Base-by-base conservation (phyloP, 129 eudicot species). In the Helianthus tuberosus region DNA sequence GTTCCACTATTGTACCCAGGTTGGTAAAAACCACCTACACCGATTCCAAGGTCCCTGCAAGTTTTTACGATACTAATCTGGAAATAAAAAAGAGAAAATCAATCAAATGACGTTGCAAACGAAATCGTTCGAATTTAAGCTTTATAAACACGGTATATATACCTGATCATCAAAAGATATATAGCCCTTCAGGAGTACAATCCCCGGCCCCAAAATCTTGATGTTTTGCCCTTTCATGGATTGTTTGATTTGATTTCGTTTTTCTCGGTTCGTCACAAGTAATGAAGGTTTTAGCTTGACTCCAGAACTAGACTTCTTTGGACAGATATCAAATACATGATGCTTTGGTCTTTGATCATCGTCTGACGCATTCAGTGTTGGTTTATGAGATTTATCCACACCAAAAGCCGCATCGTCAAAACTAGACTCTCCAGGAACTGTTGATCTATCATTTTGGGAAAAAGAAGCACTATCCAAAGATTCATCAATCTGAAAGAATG, bases 21-120 rank as follows among this genome's bases (percentile, higher is more conserved):
- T 71, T 88, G 89, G 69, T 90, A 94, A 49, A 90, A 94, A 47
- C 98, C 98, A 61, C 88, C 96, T 50, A 76, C 36, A 12, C 91
- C 84, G 61, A 68, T 17, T 43, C 97, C 97, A 70, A 90, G 83
- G 12, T 73, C 79, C 74, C 91, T 79, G 69, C 97, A 90, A 46
- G 44, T 62, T 69, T 78, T 85, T 11, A 86, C 77, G 15, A 94
- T 77, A 63, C 73, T 82, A 17, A 81, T 85, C 98, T 90, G 76
- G 6, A 68, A 25, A 55, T 50, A 66, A 23, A 7, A 1, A 20
- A 69, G 63, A 32, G 0, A 32, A 32, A 1, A 8, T 9, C 39
- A 1, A 25, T 58, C 15, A 23, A 5, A 25, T 58, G n/a, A 58
- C 25, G 15, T 11, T 5, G 39, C 25, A 58, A 58, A 58, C 43